phyloP scores from a whole-genome alignment of 2,329 filamentous ascomycete species.

The Volutella citrinella region DNA sequence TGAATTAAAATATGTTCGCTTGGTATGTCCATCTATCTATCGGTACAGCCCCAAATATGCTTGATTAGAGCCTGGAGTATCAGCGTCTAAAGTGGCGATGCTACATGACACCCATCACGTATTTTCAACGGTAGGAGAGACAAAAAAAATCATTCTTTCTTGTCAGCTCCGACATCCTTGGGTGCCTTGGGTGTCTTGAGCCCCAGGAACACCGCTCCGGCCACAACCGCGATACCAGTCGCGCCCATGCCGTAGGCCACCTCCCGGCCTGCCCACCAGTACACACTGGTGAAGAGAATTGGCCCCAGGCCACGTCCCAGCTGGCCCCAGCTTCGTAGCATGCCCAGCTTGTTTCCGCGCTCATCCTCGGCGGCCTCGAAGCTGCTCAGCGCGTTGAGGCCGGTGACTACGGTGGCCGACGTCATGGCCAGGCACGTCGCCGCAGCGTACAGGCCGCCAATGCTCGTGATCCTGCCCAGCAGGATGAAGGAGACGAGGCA shows the following conservation, averaged over 20 bases:
- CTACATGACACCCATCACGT: not conserved
- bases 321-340: constrained; percentile 79
- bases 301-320: constrained; percentile 84
- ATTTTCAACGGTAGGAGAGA: no score
- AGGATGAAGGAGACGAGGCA: constrained; percentile 80
- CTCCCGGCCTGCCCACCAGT: constrained; percentile 96
- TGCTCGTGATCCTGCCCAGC: constrained; percentile 65
- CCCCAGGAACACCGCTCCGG: constrained; percentile 65
- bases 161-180: no score
- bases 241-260: constrained; percentile 81
- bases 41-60: no score
- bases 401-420: constrained; percentile 91
- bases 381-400: constrained; percentile 85
- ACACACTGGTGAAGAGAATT: constrained; percentile 86
- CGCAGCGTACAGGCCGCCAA: constrained; percentile 73
- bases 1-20: no score
- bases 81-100: no score
- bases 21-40: no score
- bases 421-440: constrained; percentile 84
- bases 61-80: no score
- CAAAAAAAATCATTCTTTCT: no score
- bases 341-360: constrained; percentile 81
- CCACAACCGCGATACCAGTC: constrained; percentile 73
- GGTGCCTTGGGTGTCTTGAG: constrained; percentile 65
- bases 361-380: constrained; percentile 81